Evolutionary conservation across 2,329 filamentous ascomycete species (phyloP), one percentile per base, ranked within the genome.

Genomic region (Sporothrix brunneoviolacea): DNA sequence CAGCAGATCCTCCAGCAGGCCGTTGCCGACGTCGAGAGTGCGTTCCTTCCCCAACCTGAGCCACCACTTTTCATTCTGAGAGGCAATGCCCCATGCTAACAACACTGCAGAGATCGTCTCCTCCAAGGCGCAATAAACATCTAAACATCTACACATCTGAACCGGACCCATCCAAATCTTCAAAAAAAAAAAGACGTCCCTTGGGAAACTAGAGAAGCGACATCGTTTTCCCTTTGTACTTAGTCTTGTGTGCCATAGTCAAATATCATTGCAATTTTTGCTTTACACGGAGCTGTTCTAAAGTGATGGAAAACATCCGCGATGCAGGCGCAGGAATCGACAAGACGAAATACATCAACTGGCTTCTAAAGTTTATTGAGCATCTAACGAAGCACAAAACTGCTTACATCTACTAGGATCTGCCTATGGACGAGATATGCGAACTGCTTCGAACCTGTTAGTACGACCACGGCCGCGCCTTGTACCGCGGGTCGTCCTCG

Each of bases 1-100:
- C 89, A 96, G 80, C 90, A 96, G 77, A 96, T 98, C 65, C 83
- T 98, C 62, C 86, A 93, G 76, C 93, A 98, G 81, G 95, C 90
- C 71, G 82, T 98, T 65, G 75, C 86, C 58, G 93, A 98, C 72
- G 84, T 98, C 68, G 93, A 98, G 84, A 91, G 91, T 96, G 78
- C 61, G 71, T 65, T 18, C 15, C 27, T 40, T 8, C 4, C 21
- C n/a, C 4, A 4, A 30, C n/a, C n/a, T n/a, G n/a, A n/a, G n/a
- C n/a, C n/a, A n/a, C n/a, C n/a, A n/a, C 27, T 15, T 30, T 10
- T 18, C 16, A 4, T 5, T 22, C 8, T 10, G 24, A 5, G 8
- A 1, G 35, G 18, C 2, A 16, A 28, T 9, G 12, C 24, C 12
- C 6, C 2, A 13, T 37, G 58, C 72, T 74, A 67, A 73, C 63